Base-by-base conservation (phyloP, 176 grass and related monocot genomes). In the Oryza rufipogon region DNA sequence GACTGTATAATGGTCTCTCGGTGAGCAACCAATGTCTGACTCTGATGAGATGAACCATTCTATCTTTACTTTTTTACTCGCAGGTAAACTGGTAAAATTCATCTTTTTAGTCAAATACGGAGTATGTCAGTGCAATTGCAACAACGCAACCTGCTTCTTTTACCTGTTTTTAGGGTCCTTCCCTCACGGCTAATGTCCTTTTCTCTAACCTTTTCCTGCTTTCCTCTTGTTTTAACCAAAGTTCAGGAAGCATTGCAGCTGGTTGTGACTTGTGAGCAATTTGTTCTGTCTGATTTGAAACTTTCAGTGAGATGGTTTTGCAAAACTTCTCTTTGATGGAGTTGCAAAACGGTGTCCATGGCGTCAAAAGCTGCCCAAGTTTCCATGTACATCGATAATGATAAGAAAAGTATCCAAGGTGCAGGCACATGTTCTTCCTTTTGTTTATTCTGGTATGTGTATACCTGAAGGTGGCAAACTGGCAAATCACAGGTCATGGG, bases 1-100 rank as follows among this genome's bases (percentile, higher is more conserved):
- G 73, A 73, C 56, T 73, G 67, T 45, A 54, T 73, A 80, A 84
- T 87, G 70, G 71, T 77, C 72, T 87, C 38, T 19, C 48, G 49
- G 41, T 17, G 38, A 70, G 38, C 72, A 63, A 44, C 71, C 47
- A 20, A 19, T 20, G 42, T 61, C 75, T 36, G 42, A 8, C 64
- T 12, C 36, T 46, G 79, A 82, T 38, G 48, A 69, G 79, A 82
- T 38, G 48, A 69, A 34, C 82, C 72, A 14, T 64, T 82, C 11
- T 54, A 66, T 39, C 44, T 64, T 42, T 44, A 42, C 66, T 41
- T 70, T 48, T 66, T 71, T 75, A 80, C 75, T 33, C 1, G 14
- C 63, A 48, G 75, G 63, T 70, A 69, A 73, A 51, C 70, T 80
- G 48, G 34, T 81, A 69, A 89, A 80, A 70, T 69, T 47, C 3